phyloP scores from a whole-genome alignment of 495 filamentous ascomycete species.

The Neurospora sp. region DNA sequence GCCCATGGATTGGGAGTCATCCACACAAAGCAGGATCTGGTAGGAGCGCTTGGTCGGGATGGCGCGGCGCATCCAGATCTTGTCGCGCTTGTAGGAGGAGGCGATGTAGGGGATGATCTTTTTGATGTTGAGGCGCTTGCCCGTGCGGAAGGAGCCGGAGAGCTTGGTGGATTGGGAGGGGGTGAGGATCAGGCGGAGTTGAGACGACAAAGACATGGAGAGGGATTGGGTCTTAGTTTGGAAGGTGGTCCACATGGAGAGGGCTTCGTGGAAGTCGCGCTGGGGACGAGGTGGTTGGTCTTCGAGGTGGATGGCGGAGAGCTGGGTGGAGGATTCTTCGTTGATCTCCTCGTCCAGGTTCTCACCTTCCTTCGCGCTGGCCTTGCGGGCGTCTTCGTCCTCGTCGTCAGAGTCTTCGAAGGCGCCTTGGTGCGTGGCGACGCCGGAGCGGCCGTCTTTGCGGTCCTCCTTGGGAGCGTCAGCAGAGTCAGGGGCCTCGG shows the following conservation, averaged over 20 bases:
- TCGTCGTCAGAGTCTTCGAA: constrained; percentile 28
- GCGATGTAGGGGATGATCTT: constrained; percentile 99
- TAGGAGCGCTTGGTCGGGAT: constrained; percentile 88
- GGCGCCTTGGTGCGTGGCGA: constrained; percentile 39
- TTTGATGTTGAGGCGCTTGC: constrained; percentile 97
- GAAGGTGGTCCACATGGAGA: constrained; percentile 75
- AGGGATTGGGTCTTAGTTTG: constrained; percentile 74
- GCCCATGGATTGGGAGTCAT: constrained; percentile 89
- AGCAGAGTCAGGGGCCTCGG: constrained; percentile 22
- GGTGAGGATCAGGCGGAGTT: constrained; percentile 88
- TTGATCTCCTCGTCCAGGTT: constrained; percentile 45
- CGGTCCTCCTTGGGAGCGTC: constrained; percentile 33
- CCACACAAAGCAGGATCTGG: constrained; percentile 93
- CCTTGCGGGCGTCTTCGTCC: constrained; percentile 16
- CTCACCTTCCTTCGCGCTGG: constrained; percentile 19
- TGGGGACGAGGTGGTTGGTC: constrained; percentile 17
- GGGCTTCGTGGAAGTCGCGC: constrained; percentile 49
- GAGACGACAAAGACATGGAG: constrained; percentile 79
- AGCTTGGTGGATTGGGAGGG: constrained; percentile 94
- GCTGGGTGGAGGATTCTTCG: constrained; percentile 61
- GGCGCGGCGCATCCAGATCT: constrained; percentile 96
- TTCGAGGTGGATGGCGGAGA: constrained; percentile 62
- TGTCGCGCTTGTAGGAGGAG: constrained; percentile 93
- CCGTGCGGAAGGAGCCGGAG: constrained; percentile 92
- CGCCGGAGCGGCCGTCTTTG: constrained; percentile 32